Base-by-base conservation (phyloP, 192 early-diverging fungal species). In the Kickxella alabastrina region DNA sequence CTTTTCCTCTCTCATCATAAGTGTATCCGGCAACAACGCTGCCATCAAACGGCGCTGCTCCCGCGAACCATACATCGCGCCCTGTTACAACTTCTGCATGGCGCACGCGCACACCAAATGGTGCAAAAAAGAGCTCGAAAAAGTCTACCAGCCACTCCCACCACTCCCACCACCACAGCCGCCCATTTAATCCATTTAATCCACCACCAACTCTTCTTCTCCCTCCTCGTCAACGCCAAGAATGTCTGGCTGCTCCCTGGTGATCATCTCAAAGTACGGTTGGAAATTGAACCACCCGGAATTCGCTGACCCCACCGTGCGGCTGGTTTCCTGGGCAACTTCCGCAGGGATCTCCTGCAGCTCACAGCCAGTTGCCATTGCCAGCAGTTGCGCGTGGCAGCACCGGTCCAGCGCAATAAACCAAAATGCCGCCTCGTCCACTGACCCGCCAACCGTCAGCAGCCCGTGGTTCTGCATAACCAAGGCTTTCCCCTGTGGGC, bases 391-490 rank as follows among this genome's bases (percentile, higher is more conserved):
- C 3, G 78, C 67, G 21, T 79, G 78, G 41, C 79, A 80, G 14
- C 73, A 82, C 38, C 72, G 29, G 22, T 84, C 83, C 42, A 82
- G 57, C 0, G 80, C 65, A 41, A 82, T 78, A 26, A 82, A 82
- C 64, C 65, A 77, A 56, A 79, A 82, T 22, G 79, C 67, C 3
- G 81, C 81, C 49, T 68, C 79, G 43, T 82, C 83, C 0, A 84
- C 70, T 0, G 74, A 58, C 0, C 32, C 34, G 7, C 81, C 80
- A 0, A 80, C 75, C 2, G 83, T 84, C 31, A 84, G 38, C 32
- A 84, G 53, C 8, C 83, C 83, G 41, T 84, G 83, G 67, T 82
- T 84, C 45, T 75, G 78, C 40, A 84, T 42, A 31, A 84, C 80
- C 15, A 81, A 39, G 6, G 79, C 78, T 59, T 82, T 82, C 53